Conservation (phyloP, 2,329 filamentous ascomycete species). For the Ceratocystis albifundus region DNA sequence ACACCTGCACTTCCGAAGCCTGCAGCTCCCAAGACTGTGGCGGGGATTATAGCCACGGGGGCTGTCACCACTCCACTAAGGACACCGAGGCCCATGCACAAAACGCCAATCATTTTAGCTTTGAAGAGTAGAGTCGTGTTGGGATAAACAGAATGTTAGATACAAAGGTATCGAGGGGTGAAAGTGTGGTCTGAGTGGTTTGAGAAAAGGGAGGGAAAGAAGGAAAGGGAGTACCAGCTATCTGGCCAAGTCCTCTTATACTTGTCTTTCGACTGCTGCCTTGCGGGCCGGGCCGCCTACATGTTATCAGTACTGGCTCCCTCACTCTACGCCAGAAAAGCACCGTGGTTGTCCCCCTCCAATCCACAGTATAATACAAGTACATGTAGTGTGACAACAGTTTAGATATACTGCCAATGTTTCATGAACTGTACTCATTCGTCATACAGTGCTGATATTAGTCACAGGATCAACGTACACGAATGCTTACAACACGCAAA, state of each 20-base stretch:
- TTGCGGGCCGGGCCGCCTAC: neutral
- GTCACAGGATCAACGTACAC: too few species aligned
- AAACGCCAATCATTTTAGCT: neutral
- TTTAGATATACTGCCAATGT: too few species aligned
- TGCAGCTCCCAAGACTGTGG: neutral
- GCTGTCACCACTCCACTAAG: neutral
- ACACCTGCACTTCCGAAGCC: constrained; percentile 7
- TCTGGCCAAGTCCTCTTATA: neutral
- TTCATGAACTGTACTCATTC: too few species aligned
- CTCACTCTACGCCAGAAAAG: neutral
- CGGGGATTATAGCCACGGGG: neutral
- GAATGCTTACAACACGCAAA: too few species aligned
- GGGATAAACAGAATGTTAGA: neutral
- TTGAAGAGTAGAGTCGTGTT: neutral
- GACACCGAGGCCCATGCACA: neutral
- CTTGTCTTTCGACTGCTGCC: neutral
- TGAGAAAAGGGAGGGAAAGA: neutral
- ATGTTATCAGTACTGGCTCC: neutral
- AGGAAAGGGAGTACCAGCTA: neutral
- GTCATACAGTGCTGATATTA: too few species aligned
- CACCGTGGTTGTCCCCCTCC: neutral
- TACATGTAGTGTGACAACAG: too few species aligned
- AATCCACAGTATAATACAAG: neutral
- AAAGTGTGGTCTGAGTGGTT: neutral
- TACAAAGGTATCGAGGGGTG: neutral